Conservation (phyloP, 139 green algal genomes). For the Chlorella sp. region DNA sequence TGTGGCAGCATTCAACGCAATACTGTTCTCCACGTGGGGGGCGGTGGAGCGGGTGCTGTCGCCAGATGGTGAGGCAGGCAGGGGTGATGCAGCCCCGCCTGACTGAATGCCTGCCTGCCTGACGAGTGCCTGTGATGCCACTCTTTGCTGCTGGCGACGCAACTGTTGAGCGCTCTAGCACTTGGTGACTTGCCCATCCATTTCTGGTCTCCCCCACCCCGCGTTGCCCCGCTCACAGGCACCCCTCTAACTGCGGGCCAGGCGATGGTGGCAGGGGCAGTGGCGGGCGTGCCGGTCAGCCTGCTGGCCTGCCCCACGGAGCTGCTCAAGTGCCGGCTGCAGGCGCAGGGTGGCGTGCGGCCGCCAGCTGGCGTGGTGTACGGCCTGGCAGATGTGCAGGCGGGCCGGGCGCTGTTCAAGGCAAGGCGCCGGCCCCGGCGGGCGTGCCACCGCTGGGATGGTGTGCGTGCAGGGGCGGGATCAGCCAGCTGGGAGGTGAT, state of each 20-base stretch:
- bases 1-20: conserved; percentile 82
- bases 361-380: conserved; percentile 14
- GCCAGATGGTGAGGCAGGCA: conserved; percentile 49
- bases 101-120: background rate
- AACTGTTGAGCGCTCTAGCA: background rate
- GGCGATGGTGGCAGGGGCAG: conserved; percentile 58
- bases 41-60: conserved; percentile 72
- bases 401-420: conserved; percentile 33
- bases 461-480: too few species aligned
- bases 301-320: conserved; percentile 85
- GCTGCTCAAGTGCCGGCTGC: conserved; percentile 87
- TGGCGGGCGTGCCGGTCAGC: conserved; percentile 70
- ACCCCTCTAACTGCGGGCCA: conserved; percentile 59
- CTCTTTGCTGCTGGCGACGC: background rate
- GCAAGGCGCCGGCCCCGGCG: too few species aligned
- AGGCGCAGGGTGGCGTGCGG: conserved; percentile 59
- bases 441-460: too few species aligned
- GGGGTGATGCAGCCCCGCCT: conserved; percentile 29
- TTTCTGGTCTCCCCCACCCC: background rate
- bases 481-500: background rate
- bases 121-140: background rate
- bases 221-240: conserved; percentile 19
- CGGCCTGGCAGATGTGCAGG: background rate
- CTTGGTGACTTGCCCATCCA: background rate
- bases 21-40: conserved; percentile 76